Percentiles rank a stretch among this genome's conserved stretches.
Conservation (phyloP, 1,284 basidiomycete species). For the Salmacisia buchloeana region DNA sequence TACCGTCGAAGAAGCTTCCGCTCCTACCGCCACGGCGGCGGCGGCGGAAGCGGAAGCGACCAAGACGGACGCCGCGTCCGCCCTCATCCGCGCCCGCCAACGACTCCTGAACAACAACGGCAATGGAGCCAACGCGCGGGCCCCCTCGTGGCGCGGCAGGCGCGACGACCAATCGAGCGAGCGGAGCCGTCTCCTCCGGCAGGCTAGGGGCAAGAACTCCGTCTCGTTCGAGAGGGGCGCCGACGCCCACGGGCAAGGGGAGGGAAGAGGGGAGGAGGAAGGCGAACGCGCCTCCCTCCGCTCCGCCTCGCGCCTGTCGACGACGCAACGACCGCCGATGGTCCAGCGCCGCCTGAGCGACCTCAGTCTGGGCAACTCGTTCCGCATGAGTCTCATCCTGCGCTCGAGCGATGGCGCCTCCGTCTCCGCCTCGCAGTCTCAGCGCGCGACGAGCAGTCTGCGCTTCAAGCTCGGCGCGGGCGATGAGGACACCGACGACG, state of each 20-base stretch:
- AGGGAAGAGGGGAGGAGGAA: background rate
- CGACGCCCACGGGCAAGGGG: background rate
- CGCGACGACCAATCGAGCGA: no score
- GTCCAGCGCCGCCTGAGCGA: constrained; percentile 30
- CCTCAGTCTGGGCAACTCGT: constrained; percentile 35
- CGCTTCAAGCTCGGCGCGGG: constrained; percentile 18
- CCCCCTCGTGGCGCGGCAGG: no score
- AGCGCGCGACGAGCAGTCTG: background rate
- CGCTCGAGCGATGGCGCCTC: constrained; percentile 1
- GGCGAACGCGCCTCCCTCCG: background rate
- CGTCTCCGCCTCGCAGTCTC: constrained; percentile 9
- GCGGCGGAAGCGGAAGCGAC: no score
- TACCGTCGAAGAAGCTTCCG: background rate
- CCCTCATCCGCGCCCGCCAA: background rate
- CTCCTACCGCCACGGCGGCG: no score
- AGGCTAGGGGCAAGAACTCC: background rate
- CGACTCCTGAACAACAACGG: no score
- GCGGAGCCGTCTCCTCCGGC: no score
- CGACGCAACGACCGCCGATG: constrained; percentile 20
- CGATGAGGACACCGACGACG: constrained; percentile 28
- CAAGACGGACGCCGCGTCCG: constrained; percentile 1
- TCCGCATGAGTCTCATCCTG: constrained; percentile 33
- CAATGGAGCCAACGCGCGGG: no score
- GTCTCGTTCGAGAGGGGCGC: constrained; percentile 6
- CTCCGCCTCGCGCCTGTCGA: background rate